Conservation (phyloP, 176 grass and related monocot genomes). For the Leersia perrieri region DNA sequence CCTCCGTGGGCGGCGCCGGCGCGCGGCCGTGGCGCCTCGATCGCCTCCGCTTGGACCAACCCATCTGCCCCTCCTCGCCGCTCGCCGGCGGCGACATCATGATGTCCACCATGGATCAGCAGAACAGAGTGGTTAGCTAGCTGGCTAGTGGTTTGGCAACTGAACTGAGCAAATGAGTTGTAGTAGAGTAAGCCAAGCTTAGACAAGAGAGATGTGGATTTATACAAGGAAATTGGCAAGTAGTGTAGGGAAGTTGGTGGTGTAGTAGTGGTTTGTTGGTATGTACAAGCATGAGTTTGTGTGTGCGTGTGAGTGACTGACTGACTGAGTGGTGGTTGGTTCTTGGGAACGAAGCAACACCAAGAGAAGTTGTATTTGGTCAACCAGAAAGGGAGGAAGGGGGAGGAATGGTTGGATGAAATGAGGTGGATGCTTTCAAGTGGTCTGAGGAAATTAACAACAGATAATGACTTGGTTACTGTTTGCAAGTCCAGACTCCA, state of each 20-base stretch:
- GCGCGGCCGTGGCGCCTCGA: constrained; percentile 31
- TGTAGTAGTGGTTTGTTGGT: not conserved
- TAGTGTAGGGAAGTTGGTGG: constrained; percentile 26
- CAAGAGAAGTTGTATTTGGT: not conserved
- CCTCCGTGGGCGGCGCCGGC: constrained; percentile 39
- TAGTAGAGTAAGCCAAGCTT: not conserved
- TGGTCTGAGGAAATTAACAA: not conserved
- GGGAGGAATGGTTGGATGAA: not conserved
- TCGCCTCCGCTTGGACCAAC: constrained; percentile 59
- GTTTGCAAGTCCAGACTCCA: not conserved
- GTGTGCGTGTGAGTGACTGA: not conserved
- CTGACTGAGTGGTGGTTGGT: constrained; percentile 5
- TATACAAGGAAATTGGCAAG: constrained; percentile 17
- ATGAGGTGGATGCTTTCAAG: constrained; percentile 23
- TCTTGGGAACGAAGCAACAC: constrained; percentile 20
- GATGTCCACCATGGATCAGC: too few relatives aligned
- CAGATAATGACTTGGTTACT: not conserved
- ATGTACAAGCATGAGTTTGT: not conserved
- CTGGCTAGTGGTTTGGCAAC: not conserved
- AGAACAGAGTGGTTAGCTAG: not conserved
- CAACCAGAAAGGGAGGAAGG: constrained; percentile 11
- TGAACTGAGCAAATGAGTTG: not conserved
- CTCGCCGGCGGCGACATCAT: not conserved
- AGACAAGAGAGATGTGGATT: constrained; percentile 13
- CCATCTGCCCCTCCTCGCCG: not conserved